A percentile compares a stretch with the other conserved stretches of the same genome.
Conservation (phyloP, 257 asterid genomes). For the Solanum boliviense region DNA sequence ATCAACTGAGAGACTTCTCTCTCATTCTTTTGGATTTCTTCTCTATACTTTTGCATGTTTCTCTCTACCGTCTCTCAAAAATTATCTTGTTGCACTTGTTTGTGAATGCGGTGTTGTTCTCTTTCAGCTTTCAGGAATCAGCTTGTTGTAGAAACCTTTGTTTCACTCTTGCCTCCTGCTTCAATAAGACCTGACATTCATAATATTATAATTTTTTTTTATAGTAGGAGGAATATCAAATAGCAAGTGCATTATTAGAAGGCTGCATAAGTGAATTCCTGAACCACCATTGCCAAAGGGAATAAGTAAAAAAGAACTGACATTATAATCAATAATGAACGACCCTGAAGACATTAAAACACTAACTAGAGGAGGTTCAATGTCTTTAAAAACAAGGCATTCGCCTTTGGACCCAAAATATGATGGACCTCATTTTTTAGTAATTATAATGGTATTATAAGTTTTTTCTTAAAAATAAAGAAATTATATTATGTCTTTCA, state of each 20-base stretch:
- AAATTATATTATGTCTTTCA: too few relatives aligned
- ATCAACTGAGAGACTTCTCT: conserved; percentile 31
- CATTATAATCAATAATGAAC: background rate
- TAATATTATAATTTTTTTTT: background rate
- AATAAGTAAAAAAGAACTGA: background rate
- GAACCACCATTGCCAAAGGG: background rate
- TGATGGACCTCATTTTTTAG: too few relatives aligned
- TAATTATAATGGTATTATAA: too few relatives aligned
- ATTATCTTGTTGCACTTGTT: conserved; percentile 28
- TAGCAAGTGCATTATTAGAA: background rate
- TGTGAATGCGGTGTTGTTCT: conserved; percentile 21
- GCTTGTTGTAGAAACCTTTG: conserved; percentile 6
- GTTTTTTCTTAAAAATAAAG: too few relatives aligned
- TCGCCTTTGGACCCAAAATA: too few relatives aligned
- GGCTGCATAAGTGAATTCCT: background rate
- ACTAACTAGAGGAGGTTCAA: background rate
- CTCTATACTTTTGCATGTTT: conserved; percentile 20
- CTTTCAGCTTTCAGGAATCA: conserved; percentile 17
- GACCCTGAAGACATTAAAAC: background rate
- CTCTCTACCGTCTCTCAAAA: conserved; percentile 28
- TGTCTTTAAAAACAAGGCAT: too few relatives aligned
- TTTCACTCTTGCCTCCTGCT: conserved; percentile 54
- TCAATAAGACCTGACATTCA: conserved; percentile 34
- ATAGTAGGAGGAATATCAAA: background rate
- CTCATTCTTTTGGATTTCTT: conserved; percentile 29